phyloP scores from a whole-genome alignment of 306 rosid species.

The Calophaca sinica region DNA sequence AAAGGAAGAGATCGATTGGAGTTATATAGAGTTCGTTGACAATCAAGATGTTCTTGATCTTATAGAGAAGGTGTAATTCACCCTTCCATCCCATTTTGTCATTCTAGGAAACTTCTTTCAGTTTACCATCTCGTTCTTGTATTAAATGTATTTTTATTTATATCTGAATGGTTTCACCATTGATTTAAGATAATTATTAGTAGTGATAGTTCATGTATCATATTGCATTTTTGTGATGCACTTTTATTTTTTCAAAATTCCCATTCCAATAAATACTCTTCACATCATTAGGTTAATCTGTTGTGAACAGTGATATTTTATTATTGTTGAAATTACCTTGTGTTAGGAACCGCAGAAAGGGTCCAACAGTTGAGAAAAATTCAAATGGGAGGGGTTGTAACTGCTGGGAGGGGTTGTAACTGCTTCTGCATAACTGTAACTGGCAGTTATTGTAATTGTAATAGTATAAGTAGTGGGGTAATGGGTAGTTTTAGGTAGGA shows the following conservation, averaged over 20 bases:
- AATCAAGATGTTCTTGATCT: conserved; percentile 97
- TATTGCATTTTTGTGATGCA: conserved; percentile 3
- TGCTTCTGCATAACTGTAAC: too few relatives aligned
- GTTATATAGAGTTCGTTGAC: conserved; percentile 93
- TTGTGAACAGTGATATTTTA: neutral
- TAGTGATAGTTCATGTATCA: neutral
- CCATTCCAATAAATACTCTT: conserved; percentile 15
- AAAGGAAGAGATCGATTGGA: conserved; percentile 94
- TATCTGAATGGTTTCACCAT: conserved; percentile 4
- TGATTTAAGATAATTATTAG: neutral
- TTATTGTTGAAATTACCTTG: conserved; percentile 6
- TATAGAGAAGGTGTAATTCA: conserved; percentile 78
- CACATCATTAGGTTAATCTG: neutral
- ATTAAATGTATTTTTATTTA: conserved; percentile 11
- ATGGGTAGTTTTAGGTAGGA: too few relatives aligned
- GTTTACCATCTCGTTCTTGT: conserved; percentile 29
- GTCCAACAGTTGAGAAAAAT: too few relatives aligned
- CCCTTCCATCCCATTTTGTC: conserved; percentile 35
- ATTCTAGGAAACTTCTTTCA: conserved; percentile 30
- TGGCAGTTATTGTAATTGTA: too few relatives aligned
- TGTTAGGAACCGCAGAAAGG: too few relatives aligned
- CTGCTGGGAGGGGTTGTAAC: too few relatives aligned
- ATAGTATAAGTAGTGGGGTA: too few relatives aligned
- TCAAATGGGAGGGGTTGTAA: too few relatives aligned
- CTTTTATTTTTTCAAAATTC: neutral